Conservation (phyloP, 805 yeast genomes). For the Metschnikowia lochheadii region DNA sequence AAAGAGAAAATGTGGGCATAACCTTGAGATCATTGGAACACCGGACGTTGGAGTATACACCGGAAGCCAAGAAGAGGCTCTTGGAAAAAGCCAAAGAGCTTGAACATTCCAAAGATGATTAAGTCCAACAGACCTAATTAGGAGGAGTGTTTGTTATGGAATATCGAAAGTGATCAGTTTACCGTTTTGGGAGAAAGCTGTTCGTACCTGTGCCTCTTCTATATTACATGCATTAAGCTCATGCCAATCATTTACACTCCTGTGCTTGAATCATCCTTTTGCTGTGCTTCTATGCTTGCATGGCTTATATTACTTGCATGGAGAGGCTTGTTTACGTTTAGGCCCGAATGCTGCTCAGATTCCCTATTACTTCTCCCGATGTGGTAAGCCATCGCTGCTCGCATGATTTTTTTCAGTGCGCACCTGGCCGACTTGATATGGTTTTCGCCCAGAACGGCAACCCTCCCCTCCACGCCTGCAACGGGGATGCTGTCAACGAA, state of each 20-base stretch:
- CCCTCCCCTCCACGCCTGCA: not conserved
- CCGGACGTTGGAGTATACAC: constrained; percentile 39
- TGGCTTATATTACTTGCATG: not conserved
- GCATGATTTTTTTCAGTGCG: constrained; percentile 1
- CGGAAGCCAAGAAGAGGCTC: constrained; percentile 39
- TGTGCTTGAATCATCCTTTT: not conserved
- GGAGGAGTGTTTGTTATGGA: not conserved
- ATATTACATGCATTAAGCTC: not conserved
- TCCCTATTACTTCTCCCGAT: not conserved
- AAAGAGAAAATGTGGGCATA: constrained; percentile 29
- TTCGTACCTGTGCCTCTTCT: not conserved
- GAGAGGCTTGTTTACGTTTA: not conserved
- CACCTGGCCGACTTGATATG: not conserved
- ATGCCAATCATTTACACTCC: not conserved
- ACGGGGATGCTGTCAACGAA: not conserved
- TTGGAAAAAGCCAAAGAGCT: constrained; percentile 9
- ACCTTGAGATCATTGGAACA: constrained; percentile 29
- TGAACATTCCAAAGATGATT: not conserved
- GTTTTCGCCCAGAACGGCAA: constrained; percentile 3
- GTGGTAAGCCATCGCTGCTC: not conserved
- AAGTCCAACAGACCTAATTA: not conserved
- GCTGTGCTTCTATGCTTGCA: not conserved
- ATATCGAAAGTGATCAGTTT: not conserved
- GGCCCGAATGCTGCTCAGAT: not conserved
- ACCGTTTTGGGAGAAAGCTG: not conserved